Conservation (phyloP, 2,329 filamentous ascomycete genomes). For the Alternaria hordeiaustralica region DNA sequence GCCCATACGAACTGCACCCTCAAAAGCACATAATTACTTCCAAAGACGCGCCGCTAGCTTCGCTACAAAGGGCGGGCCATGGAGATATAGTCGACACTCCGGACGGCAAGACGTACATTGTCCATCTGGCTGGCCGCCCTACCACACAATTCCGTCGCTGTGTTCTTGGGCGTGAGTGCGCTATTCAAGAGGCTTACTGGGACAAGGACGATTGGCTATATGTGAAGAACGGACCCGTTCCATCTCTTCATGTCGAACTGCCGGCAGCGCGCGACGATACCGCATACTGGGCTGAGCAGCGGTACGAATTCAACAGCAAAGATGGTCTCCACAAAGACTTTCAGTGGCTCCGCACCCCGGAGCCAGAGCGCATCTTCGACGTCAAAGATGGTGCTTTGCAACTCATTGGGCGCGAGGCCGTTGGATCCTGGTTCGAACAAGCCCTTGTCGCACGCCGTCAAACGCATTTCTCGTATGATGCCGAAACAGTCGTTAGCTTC, state of each 20-base stretch:
- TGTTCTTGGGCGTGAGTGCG: slow-evolving; percentile 45
- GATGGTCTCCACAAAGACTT: slow-evolving; percentile 61
- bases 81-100: slow-evolving; percentile 47
- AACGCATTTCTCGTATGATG: slow-evolving; percentile 67
- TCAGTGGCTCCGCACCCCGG: slow-evolving; percentile 63
- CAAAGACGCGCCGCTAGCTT: slow-evolving; percentile 41
- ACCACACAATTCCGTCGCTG: slow-evolving; percentile 42
- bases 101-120: slow-evolving; percentile 43
- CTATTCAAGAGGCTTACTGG: slow-evolving; percentile 67
- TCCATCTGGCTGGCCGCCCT: slow-evolving; percentile 45
- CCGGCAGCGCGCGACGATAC: slow-evolving; percentile 37
- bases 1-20: slow-evolving; percentile 51
- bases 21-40: slow-evolving; percentile 53
- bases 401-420: slow-evolving; percentile 61
- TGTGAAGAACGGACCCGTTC: slow-evolving; percentile 61
- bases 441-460: slow-evolving; percentile 63
- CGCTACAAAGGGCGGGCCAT: slow-evolving; percentile 46
- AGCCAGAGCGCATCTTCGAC: slow-evolving; percentile 55
- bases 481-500: slow-evolving; percentile 63
- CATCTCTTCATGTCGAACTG: slow-evolving; percentile 51
- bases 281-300: slow-evolving; percentile 52
- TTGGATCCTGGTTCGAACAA: slow-evolving; percentile 57
- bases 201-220: slow-evolving; percentile 68
- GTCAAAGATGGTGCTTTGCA: slow-evolving; percentile 56
- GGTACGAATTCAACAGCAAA: slow-evolving; percentile 55